Conservation (phyloP, 108 stramenopile species). For the Fistulifera pelliculosa region DNA sequence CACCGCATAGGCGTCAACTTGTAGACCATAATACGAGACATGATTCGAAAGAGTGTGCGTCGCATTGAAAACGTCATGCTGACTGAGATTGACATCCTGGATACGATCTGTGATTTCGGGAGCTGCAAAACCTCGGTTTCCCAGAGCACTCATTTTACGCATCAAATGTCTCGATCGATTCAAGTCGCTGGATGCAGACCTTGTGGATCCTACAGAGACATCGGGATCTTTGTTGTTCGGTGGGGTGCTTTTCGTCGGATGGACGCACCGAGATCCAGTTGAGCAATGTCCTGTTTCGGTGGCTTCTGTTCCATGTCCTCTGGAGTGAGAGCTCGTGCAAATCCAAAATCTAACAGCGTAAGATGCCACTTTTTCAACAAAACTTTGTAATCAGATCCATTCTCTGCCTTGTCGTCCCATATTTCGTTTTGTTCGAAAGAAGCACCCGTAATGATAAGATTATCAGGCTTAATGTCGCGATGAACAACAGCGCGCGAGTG, state of each 20-base stretch:
- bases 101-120: conserved; percentile 27
- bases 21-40: conserved; percentile 58
- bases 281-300: not conserved
- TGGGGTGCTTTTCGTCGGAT: not conserved
- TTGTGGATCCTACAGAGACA: not conserved
- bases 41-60: conserved; percentile 25
- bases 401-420: conserved; percentile 1
- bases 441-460: conserved; percentile 9
- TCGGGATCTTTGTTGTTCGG: not conserved
- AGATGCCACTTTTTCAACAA: conserved; percentile 34
- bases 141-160: conserved; percentile 43
- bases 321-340: conserved; percentile 51
- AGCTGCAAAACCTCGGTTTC: conserved; percentile 43
- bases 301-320: conserved; percentile 22
- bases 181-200: not conserved
- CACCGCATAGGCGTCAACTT: conserved; percentile 62
- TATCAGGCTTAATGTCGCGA: conserved; percentile 75
- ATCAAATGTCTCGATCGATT: conserved; percentile 2
- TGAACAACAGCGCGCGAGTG: conserved; percentile 69
- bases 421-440: conserved; percentile 3
- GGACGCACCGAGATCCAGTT: conserved; percentile 1
- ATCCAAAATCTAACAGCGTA: conserved; percentile 74
- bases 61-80: not conserved
- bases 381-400: conserved; percentile 9
- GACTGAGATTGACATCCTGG: conserved; percentile 1